Conservation (phyloP, 805 yeast species). For the Candida vartiovaarae region DNA sequence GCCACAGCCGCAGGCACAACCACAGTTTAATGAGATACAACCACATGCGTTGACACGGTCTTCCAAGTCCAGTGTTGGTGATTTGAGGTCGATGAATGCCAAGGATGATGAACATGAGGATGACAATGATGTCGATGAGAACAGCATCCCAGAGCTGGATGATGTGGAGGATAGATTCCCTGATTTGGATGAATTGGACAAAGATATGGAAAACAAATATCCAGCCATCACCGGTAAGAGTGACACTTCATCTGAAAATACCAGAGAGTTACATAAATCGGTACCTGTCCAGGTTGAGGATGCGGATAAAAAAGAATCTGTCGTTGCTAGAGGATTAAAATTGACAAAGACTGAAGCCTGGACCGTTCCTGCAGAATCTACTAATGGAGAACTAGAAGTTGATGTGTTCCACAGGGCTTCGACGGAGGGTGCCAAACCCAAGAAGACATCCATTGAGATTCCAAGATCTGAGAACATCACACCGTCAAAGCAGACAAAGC, state of each 20-base stretch:
- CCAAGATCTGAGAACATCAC: not conserved
- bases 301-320: not conserved
- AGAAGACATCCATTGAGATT: not conserved
- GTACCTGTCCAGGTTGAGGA: not conserved
- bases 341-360: slow-evolving; percentile 19
- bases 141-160: slow-evolving; percentile 30
- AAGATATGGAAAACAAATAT: not conserved
- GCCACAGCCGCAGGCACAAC: not conserved
- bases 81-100: slow-evolving; percentile 7
- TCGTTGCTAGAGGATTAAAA: slow-evolving; percentile 10
- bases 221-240: not conserved
- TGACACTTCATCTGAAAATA: not conserved
- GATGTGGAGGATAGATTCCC: slow-evolving; percentile 48
- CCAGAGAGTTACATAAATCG: too few species aligned
- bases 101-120: slow-evolving; percentile 1
- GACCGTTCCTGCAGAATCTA: slow-evolving; percentile 6
- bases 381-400: slow-evolving; percentile 7
- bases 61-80: slow-evolving; percentile 22
- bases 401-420: slow-evolving; percentile 17
- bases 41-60: slow-evolving; percentile 18
- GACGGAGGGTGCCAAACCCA: not conserved
- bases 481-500: not conserved
- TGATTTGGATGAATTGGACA: slow-evolving; percentile 31
- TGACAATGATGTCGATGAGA: slow-evolving; percentile 5
- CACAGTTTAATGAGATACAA: slow-evolving; percentile 1